Base-by-base conservation (phyloP, 2,329 filamentous ascomycete genomes). In the Fusarium euwallaceae region DNA sequence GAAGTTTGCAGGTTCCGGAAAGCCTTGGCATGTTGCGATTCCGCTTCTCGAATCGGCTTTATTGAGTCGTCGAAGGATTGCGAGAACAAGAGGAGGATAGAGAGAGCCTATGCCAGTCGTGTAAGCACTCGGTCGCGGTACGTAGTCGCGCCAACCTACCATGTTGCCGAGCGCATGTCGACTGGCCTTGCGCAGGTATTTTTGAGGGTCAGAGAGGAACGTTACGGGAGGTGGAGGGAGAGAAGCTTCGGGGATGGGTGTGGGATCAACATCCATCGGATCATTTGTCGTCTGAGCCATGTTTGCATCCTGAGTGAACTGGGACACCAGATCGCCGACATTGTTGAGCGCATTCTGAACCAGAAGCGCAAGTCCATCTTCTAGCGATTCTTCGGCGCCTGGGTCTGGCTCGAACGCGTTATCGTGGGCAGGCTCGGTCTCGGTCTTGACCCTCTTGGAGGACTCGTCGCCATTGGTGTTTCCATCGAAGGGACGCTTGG, bases 281-380 rank as follows among this genome's bases (percentile, higher is more conserved):
- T 82, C 80, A 61, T 76, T 77, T 48, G 73, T 71, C 45, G 79
- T 71, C 58, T 76, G 76, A 60, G 69, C 70, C 32, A 75, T 69
- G 43, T 79, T 77, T 51, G 73, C 69, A 20, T 76, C 71, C 41
- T 78, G 72, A 56, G 69, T 78, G 68, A 84, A 82, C 37, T 81
- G 80, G 39, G 75, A 78, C 29, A 84, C 81, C 53, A 85, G 77
- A 59, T 84, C 81, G 69, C 78, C 81, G 5, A 84, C 82, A 69
- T 84, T 83, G 63, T 81, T 83, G 27, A 85, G 78, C 59, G 84
- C 83, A 78, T 84, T 84, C 69, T 83, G 82, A 9, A 85, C 83
- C 10, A 85, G 79, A 20, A 84, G 78, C 32, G 81, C 82, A 51
- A 84, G 78, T 2, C 80, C 82, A 64, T 83, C 81, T 60, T 84